A percentile compares a stretch with the other conserved stretches of the same genome.
These are phyloP conservation scores for Lentinula guzmanii DNA, from an alignment of 768 basidiomycete genomes.

Conservation along the genomic window DNA sequence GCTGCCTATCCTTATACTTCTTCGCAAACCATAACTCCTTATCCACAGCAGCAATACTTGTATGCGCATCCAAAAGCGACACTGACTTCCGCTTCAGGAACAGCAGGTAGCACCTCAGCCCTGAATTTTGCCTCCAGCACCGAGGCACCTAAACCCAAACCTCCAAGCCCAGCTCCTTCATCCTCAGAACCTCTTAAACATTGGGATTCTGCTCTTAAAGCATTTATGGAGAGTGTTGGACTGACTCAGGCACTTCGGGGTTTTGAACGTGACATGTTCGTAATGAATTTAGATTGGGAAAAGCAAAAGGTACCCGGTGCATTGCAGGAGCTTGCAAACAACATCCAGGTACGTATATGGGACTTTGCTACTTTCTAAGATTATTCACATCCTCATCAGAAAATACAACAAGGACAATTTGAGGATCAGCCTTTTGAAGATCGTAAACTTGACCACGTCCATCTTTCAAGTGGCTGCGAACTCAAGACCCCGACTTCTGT, in stretches of 20 bases:
- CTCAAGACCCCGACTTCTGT: slow-evolving; percentile 57
- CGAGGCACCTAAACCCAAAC: slow-evolving; percentile 5
- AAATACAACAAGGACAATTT: slow-evolving; percentile 13
- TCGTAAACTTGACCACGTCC: slow-evolving; percentile 61
- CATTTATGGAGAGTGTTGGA: slow-evolving; percentile 50
- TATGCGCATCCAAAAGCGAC: background rate
- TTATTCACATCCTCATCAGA: slow-evolving; percentile 17
- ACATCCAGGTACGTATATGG: slow-evolving; percentile 38
- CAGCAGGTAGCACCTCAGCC: background rate
- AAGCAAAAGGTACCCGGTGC: slow-evolving; percentile 48
- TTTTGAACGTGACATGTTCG: slow-evolving; percentile 65
- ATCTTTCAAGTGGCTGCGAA: slow-evolving; percentile 36
- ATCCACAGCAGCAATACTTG: slow-evolving; percentile 7
- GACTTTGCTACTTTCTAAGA: background rate
- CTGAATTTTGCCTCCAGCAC: background rate
- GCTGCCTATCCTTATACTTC: slow-evolving; percentile 6
- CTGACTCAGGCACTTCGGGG: slow-evolving; percentile 55
- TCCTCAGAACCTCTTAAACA: slow-evolving; percentile 37
- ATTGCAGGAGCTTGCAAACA: slow-evolving; percentile 42
- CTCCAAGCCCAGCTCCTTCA: slow-evolving; percentile 32
- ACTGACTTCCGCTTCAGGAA: background rate
- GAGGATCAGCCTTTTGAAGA: slow-evolving; percentile 45
- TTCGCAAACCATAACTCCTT: slow-evolving; percentile 2
- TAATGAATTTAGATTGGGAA: slow-evolving; percentile 67
- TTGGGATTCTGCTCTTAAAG: slow-evolving; percentile 55